Evolutionary conservation across 1,284 basidiomycete species (phyloP).

Genomic region (Ganoderma meredithae): DNA sequence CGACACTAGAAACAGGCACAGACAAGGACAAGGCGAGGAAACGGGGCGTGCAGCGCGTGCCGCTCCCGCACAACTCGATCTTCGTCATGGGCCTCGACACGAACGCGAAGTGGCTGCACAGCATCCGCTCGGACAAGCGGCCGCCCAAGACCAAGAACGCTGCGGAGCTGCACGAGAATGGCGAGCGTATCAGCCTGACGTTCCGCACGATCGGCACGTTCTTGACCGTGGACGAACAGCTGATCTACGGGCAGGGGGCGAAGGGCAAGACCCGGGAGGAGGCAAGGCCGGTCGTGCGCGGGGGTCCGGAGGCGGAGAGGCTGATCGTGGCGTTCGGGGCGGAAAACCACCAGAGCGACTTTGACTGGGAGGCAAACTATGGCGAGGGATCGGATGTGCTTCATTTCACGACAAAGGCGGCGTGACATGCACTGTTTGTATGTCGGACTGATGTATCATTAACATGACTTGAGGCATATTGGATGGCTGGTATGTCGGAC

Average conservation of each 20-base stretch:
- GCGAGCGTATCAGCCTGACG: constrained; percentile 79
- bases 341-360: constrained; percentile 72
- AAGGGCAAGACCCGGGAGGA: constrained; percentile 61
- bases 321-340: constrained; percentile 70
- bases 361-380: constrained; percentile 71
- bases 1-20: not conserved
- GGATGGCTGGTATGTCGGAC: not conserved
- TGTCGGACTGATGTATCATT: not conserved
- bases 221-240: constrained; percentile 54
- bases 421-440: not conserved
- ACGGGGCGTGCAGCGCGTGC: constrained; percentile 63
- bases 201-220: constrained; percentile 81
- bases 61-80: constrained; percentile 79
- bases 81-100: constrained; percentile 77
- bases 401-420: constrained; percentile 51
- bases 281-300: constrained; percentile 58
- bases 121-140: constrained; percentile 76
- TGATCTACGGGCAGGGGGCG: constrained; percentile 76
- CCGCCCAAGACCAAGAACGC: constrained; percentile 55
- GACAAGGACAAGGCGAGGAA: constrained; percentile 2
- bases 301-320: constrained; percentile 55
- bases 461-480: not conserved
- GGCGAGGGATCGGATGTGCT: constrained; percentile 73
- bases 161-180: constrained; percentile 58
- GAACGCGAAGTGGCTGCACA: constrained; percentile 74